Conservation (phyloP, 192 early-diverging fungal genomes). For the Gamsiella multidivaricata region DNA sequence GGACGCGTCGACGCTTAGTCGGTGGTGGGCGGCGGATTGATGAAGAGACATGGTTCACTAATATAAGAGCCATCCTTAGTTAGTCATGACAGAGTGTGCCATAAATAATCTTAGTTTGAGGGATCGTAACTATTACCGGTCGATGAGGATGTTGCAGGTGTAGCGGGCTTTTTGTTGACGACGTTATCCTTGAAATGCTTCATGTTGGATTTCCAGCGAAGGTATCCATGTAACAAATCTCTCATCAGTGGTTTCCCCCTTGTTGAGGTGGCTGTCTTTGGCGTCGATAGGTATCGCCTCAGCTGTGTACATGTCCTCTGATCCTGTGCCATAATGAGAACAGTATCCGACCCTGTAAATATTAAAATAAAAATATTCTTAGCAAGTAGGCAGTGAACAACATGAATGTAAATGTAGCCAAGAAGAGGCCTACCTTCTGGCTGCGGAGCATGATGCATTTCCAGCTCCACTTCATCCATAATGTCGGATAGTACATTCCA, state of each 20-base stretch:
- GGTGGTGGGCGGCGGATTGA: slow-evolving; percentile 41
- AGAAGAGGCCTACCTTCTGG: slow-evolving; percentile 18
- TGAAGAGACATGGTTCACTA: background rate
- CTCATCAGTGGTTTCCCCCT: slow-evolving; percentile 51
- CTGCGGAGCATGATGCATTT: slow-evolving; percentile 55
- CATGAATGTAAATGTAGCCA: background rate
- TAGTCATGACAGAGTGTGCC: too few species aligned
- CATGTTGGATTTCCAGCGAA: slow-evolving; percentile 78
- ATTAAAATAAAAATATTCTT: background rate
- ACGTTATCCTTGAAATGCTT: slow-evolving; percentile 56
- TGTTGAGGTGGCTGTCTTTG: slow-evolving; percentile 15
- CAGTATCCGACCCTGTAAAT: slow-evolving; percentile 42
- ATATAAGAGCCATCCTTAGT: background rate
- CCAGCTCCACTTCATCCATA: slow-evolving; percentile 83
- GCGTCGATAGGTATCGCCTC: slow-evolving; percentile 62
- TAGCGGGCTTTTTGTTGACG: slow-evolving; percentile 11
- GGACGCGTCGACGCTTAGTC: slow-evolving; percentile 61
- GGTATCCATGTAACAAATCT: slow-evolving; percentile 73
- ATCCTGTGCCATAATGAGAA: slow-evolving; percentile 80
- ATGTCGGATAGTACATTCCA: slow-evolving; percentile 80
- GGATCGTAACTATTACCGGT: background rate
- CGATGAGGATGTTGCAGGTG: background rate
- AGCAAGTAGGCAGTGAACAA: background rate
- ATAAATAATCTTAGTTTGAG: too few species aligned
- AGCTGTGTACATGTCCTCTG: slow-evolving; percentile 73